Base-by-base conservation (phyloP, 2,329 filamentous ascomycete genomes). In the Metarhizium album region DNA sequence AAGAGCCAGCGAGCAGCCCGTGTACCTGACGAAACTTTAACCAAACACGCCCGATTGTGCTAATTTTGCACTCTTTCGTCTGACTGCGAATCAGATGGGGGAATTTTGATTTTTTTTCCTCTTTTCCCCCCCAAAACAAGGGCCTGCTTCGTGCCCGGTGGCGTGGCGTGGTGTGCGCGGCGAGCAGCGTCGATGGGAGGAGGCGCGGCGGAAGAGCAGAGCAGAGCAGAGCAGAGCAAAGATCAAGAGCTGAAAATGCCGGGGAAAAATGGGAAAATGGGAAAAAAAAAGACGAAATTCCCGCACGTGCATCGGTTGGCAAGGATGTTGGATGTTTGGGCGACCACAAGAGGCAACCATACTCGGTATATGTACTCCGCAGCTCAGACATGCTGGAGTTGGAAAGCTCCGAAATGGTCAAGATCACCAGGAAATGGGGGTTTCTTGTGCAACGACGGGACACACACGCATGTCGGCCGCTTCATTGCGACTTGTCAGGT, bases 1-100 rank as follows among this genome's bases (percentile, higher is more conserved):
- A 52, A 49, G 51, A 52, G 47, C 51, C 47, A 52, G 27, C 35
- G 24, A 52, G 51, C 27, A 49, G 29, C 46, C 43, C 51, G 47
- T 47, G 47, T 18, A 29, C 11, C 14, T 20, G 38, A 40, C n/a
- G 37, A 40, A 11, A 20, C 27, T 45, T 18, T 29, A 27, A 45
- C 51, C 43, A n/a, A 47, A 47, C 40, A 43, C 40, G 40, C 33
- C 16, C 20, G 37, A 20, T 22, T 40, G 37, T 40, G 16, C 16
- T 9, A 18, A 20, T 16, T 20, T 20, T 18, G 37, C 16, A 40
- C 37, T 7, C 16, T 40, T 40, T 40, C 27, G 27, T 29, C 27
- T 29, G 7, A 29, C 27, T 29, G 27, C 27, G 11, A 29, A 9
- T 29, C 27, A 29, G 27, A 29, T 2, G n/a, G n/a, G n/a, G n/a